phyloP scores from a whole-genome alignment of 306 rosid species.

The Inga leiocalycina region DNA sequence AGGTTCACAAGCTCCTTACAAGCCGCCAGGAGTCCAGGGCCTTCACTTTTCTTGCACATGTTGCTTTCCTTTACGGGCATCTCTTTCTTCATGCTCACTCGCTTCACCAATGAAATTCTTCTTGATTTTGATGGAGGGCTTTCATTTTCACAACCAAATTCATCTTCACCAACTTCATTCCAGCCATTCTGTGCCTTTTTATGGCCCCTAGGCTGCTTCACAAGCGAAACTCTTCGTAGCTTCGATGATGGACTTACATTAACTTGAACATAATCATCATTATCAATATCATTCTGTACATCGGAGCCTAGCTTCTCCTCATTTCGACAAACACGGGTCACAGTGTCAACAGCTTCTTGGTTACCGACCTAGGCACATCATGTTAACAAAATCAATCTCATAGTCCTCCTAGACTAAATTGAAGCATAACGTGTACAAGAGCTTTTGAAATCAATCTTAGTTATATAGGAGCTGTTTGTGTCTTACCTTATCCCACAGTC shows the following conservation, averaged over 20 bases:
- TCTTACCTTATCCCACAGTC: conserved; percentile 69
- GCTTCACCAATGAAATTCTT: conserved; percentile 51
- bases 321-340: conserved; percentile 34
- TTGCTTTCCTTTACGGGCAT: conserved; percentile 41
- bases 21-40: conserved; percentile 51
- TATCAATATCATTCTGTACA: conserved; percentile 27
- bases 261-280: conserved; percentile 37
- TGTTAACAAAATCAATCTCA: not conserved
- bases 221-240: conserved; percentile 54
- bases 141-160: conserved; percentile 46
- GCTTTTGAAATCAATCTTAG: not conserved
- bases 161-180: conserved; percentile 35
- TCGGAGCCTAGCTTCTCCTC: conserved; percentile 39
- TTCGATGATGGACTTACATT: conserved; percentile 57
- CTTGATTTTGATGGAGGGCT: conserved; percentile 53
- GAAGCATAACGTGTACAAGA: not conserved
- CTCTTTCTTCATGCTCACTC: conserved; percentile 42
- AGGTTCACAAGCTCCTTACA: conserved; percentile 68
- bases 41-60: conserved; percentile 8
- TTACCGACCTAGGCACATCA: conserved; percentile 48
- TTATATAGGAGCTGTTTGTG: not conserved
- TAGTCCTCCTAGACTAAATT: not conserved
- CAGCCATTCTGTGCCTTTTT: conserved; percentile 32
- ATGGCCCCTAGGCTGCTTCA: conserved; percentile 40
- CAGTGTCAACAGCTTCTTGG: conserved; percentile 61